These are phyloP conservation scores for Pythium aphanidermatum DNA, from an alignment of 352 stramenopile species.

Conservation along the genomic window DNA sequence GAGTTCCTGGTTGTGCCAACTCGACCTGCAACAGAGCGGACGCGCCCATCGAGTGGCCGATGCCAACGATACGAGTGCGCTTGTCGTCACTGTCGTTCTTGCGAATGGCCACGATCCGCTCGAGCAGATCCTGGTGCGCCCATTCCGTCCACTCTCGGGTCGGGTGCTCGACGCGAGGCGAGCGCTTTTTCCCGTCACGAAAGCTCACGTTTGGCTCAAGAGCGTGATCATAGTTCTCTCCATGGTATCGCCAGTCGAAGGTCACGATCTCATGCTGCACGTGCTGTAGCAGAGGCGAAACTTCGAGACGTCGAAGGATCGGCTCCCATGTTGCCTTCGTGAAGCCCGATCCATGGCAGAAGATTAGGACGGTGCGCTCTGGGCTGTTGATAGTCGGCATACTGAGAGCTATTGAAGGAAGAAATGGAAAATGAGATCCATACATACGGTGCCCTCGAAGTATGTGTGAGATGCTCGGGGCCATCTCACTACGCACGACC, in stretches of 20 bases:
- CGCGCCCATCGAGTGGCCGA: slow-evolving; percentile 22
- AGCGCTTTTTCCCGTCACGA: neutral
- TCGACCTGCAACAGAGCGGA: slow-evolving; percentile 33
- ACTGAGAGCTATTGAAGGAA: too few relatives aligned
- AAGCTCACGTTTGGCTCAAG: slow-evolving; percentile 1
- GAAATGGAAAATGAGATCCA: too few relatives aligned
- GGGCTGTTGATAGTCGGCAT: slow-evolving; percentile 11
- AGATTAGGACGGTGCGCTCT: slow-evolving; percentile 22
- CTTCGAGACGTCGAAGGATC: slow-evolving; percentile 27
- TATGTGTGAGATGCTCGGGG: too few relatives aligned
- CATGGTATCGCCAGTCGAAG: slow-evolving; percentile 43
- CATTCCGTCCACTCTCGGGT: slow-evolving; percentile 13
- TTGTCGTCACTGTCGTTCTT: neutral
- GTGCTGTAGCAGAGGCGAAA: slow-evolving; percentile 17
- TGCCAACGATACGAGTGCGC: slow-evolving; percentile 15
- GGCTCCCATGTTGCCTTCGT: slow-evolving; percentile 45
- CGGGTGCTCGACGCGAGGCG: slow-evolving; percentile 11
- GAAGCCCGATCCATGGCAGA: slow-evolving; percentile 36
- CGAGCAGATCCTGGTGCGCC: slow-evolving; percentile 13
- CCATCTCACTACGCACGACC: too few relatives aligned
- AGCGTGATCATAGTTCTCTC: slow-evolving; percentile 17
- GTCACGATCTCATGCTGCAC: slow-evolving; percentile 25
- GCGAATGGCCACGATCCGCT: slow-evolving; percentile 13
- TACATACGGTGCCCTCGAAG: too few relatives aligned
- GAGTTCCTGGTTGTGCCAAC: slow-evolving; percentile 30